Evolutionary conservation across 768 basidiomycete genomes (phyloP), one percentile per base, ranked within the genome.

Genomic region (Pleurotus eryngii): DNA sequence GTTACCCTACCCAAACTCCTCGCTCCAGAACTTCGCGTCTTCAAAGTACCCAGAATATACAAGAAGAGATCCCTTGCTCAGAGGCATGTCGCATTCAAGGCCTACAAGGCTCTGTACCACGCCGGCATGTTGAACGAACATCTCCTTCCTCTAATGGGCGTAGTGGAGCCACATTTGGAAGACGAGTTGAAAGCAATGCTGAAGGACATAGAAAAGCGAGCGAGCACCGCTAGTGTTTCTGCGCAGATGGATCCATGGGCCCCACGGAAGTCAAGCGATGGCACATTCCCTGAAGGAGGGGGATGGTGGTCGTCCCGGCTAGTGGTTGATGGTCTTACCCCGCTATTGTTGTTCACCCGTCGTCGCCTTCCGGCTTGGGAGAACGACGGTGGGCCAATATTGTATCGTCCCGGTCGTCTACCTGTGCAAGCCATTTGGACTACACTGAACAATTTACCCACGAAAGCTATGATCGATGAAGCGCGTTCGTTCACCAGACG

Each of bases 231-330:
- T 1, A 76, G 72, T 15, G 83, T 89, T 39, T 75, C 79, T 0
- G 64, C 78, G 17, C 85, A 87, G 61, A 73, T 89, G 65, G 79
- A 90, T 61, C 87, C 89, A 0, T 91, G 89, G 89, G 58, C 65
- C 4, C 64, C 72, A 3, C 57, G 61, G 0, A 67, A 69, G 22
- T 54, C 56, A 7, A 55, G 55, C 3, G 61, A 55, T 2, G 35
- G 17, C 17, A 30, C 7, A 6, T n/a, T 15, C 11, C n/a, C n/a
- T 14, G 59, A 46, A 5, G 54, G 63, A 17, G 55, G 56, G 9
- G 43, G n/a, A 12, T 91, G 87, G 87, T 81, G 76, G 66, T 69
- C 69, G 6, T 79, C 81, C 2, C 74, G 77, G 55, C 65, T 92
- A 15, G 48, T 49, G 7, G 73, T 89, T 9, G 77, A 76, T 1